Base-by-base conservation (phyloP, 2,329 filamentous ascomycete species). In the Fusarium avenaceum region DNA sequence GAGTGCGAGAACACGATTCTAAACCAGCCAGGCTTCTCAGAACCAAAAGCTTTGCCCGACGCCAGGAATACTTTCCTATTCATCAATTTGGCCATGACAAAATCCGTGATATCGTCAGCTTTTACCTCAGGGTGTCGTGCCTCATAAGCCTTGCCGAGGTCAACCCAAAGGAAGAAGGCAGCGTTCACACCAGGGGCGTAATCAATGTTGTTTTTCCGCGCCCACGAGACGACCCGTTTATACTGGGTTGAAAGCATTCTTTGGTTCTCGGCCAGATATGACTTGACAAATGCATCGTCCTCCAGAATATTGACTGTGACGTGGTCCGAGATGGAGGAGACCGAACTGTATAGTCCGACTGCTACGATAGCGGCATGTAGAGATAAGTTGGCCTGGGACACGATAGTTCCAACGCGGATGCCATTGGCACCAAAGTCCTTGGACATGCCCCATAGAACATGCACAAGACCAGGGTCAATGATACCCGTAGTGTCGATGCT, bases 341-440 rank as follows among this genome's bases (percentile, higher is more conserved):
- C 71, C 38, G 81, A 85, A 28, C 79, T 79, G 65, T 84, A 84
- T 7, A 84, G 67, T 13, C 76, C 75, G 7, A 76, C 76, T 22
- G 73, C 67, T 0, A 78, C 66, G 4, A 85, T 52, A 0, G 83
- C 80, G 2, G 65, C 60, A 43, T 80, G 78, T 1, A 86, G 67
- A 0, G 73, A 67, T 4, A 68, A 49, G 57, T 84, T 86, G 32
- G 77, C 72, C 54, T 84, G 84, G 7, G 83, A 84, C 22, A 86
- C 77, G n/a, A 87, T 75, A 19, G 76, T 79, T 1, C 86, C 86
- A 6, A 87, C 64, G 1, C 86, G 81, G 9, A 88, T 75, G 1
- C 87, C 87, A 42, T 86, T 87, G 20, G 84, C 83, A 24, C 85
- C 84, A 73, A 89, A 89, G 72, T 87, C 86, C 68, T 85, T 83